Evolutionary conservation across 331 rosid species (phyloP).

Genomic region (Ulmus americana): DNA sequence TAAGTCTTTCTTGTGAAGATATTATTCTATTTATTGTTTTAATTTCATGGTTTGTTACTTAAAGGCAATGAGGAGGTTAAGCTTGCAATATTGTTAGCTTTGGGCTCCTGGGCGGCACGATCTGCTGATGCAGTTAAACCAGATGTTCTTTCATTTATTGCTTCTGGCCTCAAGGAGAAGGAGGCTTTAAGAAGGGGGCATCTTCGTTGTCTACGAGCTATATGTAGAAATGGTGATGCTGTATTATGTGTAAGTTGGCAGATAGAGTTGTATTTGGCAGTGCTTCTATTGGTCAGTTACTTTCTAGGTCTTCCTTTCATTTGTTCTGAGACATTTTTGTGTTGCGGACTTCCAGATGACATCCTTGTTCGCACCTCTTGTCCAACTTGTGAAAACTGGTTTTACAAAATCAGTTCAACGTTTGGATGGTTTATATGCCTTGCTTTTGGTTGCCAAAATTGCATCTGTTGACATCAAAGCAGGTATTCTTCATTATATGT

Average conservation of each 20-base stretch:
- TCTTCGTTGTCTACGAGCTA: conserved; percentile 55
- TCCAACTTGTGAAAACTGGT: conserved; percentile 91
- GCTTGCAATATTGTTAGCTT: conserved; percentile 55
- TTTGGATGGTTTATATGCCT: conserved; percentile 88
- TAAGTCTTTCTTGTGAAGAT: neutral
- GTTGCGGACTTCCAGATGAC: conserved; percentile 50
- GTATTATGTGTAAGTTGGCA: conserved; percentile 46
- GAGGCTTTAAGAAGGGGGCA: conserved; percentile 80
- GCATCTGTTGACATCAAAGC: conserved; percentile 89
- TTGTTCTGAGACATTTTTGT: conserved; percentile 7
- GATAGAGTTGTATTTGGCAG: conserved; percentile 15
- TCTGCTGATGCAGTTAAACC: conserved; percentile 58
- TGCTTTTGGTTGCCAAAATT: conserved; percentile 70
- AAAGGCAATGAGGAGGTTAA: conserved; percentile 94
- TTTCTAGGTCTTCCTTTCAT: conserved; percentile 12
- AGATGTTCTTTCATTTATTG: conserved; percentile 53
- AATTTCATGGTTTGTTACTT: conserved; percentile 19
- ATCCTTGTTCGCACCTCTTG: conserved; percentile 58
- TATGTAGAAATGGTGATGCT: conserved; percentile 62
- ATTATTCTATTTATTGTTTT: conserved; percentile 7
- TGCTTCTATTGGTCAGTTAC: conserved; percentile 24
- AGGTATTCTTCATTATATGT: conserved; percentile 40
- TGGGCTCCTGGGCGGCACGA: conserved; percentile 75
- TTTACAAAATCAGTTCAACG: conserved; percentile 87
- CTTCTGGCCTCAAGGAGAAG: conserved; percentile 95